phyloP scores from a whole-genome alignment of 192 early-diverging fungal genomes.

The Nowakowskiella sp. region DNA sequence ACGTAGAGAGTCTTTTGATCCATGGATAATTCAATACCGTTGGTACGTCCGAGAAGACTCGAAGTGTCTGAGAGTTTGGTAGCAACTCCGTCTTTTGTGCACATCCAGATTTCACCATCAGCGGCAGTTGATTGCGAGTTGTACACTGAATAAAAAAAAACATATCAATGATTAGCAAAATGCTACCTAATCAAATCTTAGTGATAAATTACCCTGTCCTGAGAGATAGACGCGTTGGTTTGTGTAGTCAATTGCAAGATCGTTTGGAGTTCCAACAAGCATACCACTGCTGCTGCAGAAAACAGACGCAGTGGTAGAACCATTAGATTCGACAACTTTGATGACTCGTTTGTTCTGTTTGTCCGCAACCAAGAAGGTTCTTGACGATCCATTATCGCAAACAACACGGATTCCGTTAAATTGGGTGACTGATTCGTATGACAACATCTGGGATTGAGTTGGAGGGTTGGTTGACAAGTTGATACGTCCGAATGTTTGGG shows the following conservation, averaged over 20 bases:
- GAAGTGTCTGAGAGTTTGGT: slow-evolving; percentile 11
- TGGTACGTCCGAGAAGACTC: slow-evolving; percentile 39
- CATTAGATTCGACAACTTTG: slow-evolving; percentile 15
- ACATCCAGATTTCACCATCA: slow-evolving; percentile 45
- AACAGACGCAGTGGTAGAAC: slow-evolving; percentile 3
- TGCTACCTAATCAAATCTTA: not conserved
- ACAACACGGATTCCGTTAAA: slow-evolving; percentile 44
- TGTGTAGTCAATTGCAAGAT: slow-evolving; percentile 4
- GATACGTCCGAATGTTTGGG: slow-evolving; percentile 11
- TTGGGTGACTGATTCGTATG: slow-evolving; percentile 13
- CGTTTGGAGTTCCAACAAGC: slow-evolving; percentile 10
- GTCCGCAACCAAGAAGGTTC: slow-evolving; percentile 30
- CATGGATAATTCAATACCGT: slow-evolving; percentile 50
- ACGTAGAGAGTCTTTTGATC: slow-evolving; percentile 46
- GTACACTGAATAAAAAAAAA: slow-evolving; percentile 11
- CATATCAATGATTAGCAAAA: no score
- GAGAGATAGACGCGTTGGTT: slow-evolving; percentile 8
- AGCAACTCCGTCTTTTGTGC: slow-evolving; percentile 27
- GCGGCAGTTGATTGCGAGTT: slow-evolving; percentile 25
- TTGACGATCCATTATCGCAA: not conserved
- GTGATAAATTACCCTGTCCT: slow-evolving; percentile 6
- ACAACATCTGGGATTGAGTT: slow-evolving; percentile 12
- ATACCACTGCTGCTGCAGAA: slow-evolving; percentile 13
- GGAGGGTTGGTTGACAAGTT: slow-evolving; percentile 17
- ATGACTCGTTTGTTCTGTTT: slow-evolving; percentile 29